Base-by-base conservation (phyloP, 2,329 filamentous ascomycete species). In the Trichoderma sp. region DNA sequence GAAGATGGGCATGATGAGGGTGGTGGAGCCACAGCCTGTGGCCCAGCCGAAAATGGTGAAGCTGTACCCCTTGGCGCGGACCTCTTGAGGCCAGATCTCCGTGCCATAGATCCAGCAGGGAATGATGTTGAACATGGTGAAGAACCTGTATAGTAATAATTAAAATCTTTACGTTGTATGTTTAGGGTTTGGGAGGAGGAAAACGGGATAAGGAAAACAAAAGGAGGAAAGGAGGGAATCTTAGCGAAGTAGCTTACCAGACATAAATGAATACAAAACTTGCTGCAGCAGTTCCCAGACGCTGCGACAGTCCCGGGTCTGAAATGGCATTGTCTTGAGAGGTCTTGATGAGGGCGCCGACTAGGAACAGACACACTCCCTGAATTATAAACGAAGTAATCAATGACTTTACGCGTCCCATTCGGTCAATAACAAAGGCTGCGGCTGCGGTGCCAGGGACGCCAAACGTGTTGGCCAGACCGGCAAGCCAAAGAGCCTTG, bases 31-130 rank as follows among this genome's bases (percentile, higher is more conserved):
- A 9, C 84, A 82, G 42, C 85, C 86, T 67, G 86, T 81, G 19
- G 86, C 85, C 86, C 86, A 88, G 1, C 86, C 85, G 2, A 84
- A 84, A 68, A 88, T 86, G 19, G 83, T 83, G 70, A 88, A 87
- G 8, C 84, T 84, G 72, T 87, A 86, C 8, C 86, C 86, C 72
- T 87, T 83, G n/a, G 86, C 84, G 25, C 86, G 81, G 61, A 87
- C 80, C 52, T 85, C 83, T 17, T 81, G 83, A 1, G 85, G 82
- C 76, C 85, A 88, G 67, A 88, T 86, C 73, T 88, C 86, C 0
- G 85, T 86, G 2, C 73, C 76, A 64, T 77, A 77, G 52, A 77
- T 74, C 75, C 76, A 77, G 29, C 69, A 74, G 5, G 76, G 74
- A 27, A 77, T 73, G 58, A 76, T 78, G 70, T 77, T 77, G 67